phyloP scores from a whole-genome alignment of 768 basidiomycete species.

The Leccinum aurantiacum region DNA sequence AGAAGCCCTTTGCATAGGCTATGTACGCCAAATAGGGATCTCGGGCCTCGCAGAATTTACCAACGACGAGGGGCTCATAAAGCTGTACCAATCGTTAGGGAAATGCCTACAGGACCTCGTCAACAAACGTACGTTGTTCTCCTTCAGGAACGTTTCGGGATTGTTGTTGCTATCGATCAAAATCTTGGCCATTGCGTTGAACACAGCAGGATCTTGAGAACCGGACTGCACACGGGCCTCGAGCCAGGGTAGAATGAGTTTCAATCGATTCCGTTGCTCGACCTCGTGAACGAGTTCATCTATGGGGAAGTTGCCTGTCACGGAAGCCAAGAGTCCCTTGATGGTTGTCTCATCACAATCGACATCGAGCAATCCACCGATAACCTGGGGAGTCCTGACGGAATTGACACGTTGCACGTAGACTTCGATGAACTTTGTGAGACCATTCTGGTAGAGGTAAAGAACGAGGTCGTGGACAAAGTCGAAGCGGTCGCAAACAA shows the following conservation, averaged over 20 bases:
- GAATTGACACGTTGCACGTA: slow-evolving; percentile 99
- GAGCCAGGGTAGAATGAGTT: slow-evolving; percentile 96
- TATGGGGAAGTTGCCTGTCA: slow-evolving; percentile 96
- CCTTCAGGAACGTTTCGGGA: slow-evolving; percentile 96
- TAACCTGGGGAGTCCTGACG: slow-evolving; percentile 92
- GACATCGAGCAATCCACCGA: slow-evolving; percentile 95
- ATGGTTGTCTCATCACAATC: slow-evolving; percentile 97
- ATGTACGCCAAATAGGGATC: slow-evolving; percentile 99
- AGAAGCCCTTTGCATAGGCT: slow-evolving; percentile 98
- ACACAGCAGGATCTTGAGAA: slow-evolving; percentile 89
- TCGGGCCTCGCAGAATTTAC: slow-evolving; percentile 98
- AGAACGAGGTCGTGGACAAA: slow-evolving; percentile 99
- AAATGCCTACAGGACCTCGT: background rate
- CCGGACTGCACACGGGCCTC: slow-evolving; percentile 93
- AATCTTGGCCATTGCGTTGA: slow-evolving; percentile 98
- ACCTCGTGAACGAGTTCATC: slow-evolving; percentile 98
- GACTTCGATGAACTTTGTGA: slow-evolving; percentile 98
- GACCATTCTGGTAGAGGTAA: slow-evolving; percentile 96
- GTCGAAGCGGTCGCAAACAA: slow-evolving; percentile 99
- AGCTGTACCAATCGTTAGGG: slow-evolving; percentile 47
- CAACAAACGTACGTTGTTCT: slow-evolving; percentile 79
- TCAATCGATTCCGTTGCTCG: slow-evolving; percentile 92
- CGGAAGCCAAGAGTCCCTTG: slow-evolving; percentile 90
- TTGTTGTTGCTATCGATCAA: slow-evolving; percentile 99
- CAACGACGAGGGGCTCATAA: slow-evolving; percentile 95